Evolutionary conservation across 805 yeast species (phyloP).

Genomic region (Debaryomyces castellii): DNA sequence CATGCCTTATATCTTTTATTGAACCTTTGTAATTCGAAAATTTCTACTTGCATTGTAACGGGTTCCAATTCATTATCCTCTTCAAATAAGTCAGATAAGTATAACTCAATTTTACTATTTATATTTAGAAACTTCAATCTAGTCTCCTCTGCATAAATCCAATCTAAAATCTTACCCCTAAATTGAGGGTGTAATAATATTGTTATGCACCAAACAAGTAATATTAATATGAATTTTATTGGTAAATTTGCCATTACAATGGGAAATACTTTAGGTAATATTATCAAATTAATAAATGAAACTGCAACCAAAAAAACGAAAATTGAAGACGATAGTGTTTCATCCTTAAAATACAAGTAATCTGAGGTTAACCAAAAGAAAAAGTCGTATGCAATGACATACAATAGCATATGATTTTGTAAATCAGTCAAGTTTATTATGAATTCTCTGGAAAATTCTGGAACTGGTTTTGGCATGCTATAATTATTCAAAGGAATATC

Average conservation of each 20-base stretch:
- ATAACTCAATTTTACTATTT: slow-evolving; percentile 49
- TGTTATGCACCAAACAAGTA: slow-evolving; percentile 52
- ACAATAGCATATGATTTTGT: slow-evolving; percentile 75
- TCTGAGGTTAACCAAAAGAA: slow-evolving; percentile 47
- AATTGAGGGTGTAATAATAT: slow-evolving; percentile 52
- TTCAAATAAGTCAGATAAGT: slow-evolving; percentile 15
- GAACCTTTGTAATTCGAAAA: slow-evolving; percentile 65
- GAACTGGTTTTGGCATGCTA: slow-evolving; percentile 65
- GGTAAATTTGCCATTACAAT: slow-evolving; percentile 27
- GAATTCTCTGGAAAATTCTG: slow-evolving; percentile 78
- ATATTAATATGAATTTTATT: slow-evolving; percentile 25
- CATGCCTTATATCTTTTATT: slow-evolving; percentile 53
- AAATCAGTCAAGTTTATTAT: slow-evolving; percentile 76
- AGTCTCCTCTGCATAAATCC: slow-evolving; percentile 63
- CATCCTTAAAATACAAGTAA: slow-evolving; percentile 65
- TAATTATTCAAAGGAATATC: slow-evolving; percentile 52
- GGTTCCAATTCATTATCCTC: slow-evolving; percentile 13
- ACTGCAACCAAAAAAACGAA: slow-evolving; percentile 38
- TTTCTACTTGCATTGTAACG: slow-evolving; percentile 49
- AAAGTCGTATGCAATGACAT: slow-evolving; percentile 62
- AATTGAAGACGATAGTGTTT: slow-evolving; percentile 53
- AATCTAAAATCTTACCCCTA: slow-evolving; percentile 46
- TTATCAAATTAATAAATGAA: slow-evolving; percentile 22
- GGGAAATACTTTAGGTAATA: slow-evolving; percentile 27
- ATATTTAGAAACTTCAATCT: slow-evolving; percentile 48